Evolutionary conservation across 164 flowering plant genomes (phyloP).

Genomic region (Nymphaea colorata): DNA sequence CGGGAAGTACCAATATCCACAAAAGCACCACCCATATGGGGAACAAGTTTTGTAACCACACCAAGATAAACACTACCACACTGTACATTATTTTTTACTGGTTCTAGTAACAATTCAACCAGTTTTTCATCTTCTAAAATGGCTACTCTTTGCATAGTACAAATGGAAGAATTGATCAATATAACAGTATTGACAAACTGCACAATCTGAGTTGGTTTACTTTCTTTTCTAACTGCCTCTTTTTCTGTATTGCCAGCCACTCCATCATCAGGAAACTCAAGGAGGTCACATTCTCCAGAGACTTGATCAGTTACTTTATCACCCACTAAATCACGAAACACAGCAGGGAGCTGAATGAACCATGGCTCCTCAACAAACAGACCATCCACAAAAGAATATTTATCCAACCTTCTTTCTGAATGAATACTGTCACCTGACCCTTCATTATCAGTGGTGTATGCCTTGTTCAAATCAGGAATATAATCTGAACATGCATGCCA

Average conservation of each 20-base stretch:
- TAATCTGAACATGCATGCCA: constrained; percentile 15
- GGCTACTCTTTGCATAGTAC: constrained; percentile 95
- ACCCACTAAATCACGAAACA: constrained; percentile 7
- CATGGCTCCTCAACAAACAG: constrained; percentile 89
- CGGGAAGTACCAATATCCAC: constrained; percentile 76
- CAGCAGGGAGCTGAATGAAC: constrained; percentile 37
- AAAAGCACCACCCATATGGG: constrained; percentile 97
- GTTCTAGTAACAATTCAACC: constrained; percentile 86
- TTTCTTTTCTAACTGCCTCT: constrained; percentile 24
- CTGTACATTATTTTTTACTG: constrained; percentile 76
- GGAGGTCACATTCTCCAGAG: constrained; percentile 11
- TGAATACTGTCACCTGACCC: constrained; percentile 2
- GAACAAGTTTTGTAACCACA: constrained; percentile 74
- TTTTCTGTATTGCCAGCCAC: constrained; percentile 15
- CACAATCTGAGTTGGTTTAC: constrained; percentile 13
- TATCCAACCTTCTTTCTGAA: constrained; percentile 8
- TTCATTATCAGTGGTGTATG: constrained; percentile 9
- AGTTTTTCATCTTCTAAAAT: constrained; percentile 71
- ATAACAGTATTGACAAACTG: constrained; percentile 52
- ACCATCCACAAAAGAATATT: constrained; percentile 21
- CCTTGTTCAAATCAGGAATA: constrained; percentile 9
- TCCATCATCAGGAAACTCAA: constrained; percentile 13
- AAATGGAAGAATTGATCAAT: constrained; percentile 80
- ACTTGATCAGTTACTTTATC: constrained; percentile 8
- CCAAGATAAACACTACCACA: constrained; percentile 91